These are phyloP conservation scores for Plasmodium berghei DNA, from an alignment of 169 alveolate species.

Conservation along the genomic window DNA sequence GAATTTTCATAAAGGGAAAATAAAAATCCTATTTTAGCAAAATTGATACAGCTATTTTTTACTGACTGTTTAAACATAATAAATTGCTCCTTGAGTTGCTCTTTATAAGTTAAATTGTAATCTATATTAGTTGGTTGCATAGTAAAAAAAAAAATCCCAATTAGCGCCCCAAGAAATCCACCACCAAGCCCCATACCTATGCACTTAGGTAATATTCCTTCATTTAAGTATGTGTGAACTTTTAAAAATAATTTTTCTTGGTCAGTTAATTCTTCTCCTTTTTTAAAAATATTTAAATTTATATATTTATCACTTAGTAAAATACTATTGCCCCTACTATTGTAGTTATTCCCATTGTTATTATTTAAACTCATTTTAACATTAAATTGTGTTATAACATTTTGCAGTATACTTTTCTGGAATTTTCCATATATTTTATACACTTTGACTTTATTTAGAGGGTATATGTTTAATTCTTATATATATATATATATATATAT, in stretches of 20 bases:
- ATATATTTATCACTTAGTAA: constrained; percentile 41
- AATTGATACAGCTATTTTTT: constrained; percentile 46
- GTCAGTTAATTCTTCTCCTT: constrained; percentile 66
- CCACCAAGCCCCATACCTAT: constrained; percentile 76
- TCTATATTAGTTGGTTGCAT: constrained; percentile 72
- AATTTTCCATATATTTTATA: background rate
- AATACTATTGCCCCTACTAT: constrained; percentile 17
- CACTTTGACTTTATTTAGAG: background rate
- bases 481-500: background rate
- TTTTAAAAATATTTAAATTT: constrained; percentile 65
- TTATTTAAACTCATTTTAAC: constrained; percentile 46
- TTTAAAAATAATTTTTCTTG: constrained; percentile 56
- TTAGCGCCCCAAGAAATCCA: constrained; percentile 61
- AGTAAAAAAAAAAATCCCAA: constrained; percentile 54
- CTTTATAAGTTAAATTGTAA: constrained; percentile 59
- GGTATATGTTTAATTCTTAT: background rate
- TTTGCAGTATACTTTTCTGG: background rate
- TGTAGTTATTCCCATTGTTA: constrained; percentile 14
- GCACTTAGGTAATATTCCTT: constrained; percentile 68
- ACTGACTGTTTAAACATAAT: constrained; percentile 63
- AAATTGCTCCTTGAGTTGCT: constrained; percentile 63
- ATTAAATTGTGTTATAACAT: background rate
- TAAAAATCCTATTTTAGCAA: constrained; percentile 51
- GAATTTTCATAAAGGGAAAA: constrained; percentile 45
- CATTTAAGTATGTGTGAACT: constrained; percentile 64